Percentiles rank a stretch among this genome's conserved stretches.
phyloP scores from a whole-genome alignment of 2,329 filamentous ascomycete species.

The Phyllosticta ampelicida region DNA sequence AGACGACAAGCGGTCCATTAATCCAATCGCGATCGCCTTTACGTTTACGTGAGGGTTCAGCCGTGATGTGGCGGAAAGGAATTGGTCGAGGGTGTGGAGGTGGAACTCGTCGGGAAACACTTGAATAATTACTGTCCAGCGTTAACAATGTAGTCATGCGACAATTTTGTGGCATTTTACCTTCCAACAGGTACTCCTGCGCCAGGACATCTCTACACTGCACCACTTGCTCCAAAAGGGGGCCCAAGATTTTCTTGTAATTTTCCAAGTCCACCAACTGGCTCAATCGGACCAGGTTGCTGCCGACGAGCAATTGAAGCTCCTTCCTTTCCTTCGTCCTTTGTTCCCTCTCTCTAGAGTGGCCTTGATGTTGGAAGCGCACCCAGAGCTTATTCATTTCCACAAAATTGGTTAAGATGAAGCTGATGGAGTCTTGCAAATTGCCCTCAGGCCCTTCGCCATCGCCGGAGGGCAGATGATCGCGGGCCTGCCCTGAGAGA shows the following conservation, averaged over 20 bases:
- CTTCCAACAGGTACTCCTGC: conserved; percentile 91
- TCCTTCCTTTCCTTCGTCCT: conserved; percentile 91
- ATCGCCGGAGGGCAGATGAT: conserved; percentile 69
- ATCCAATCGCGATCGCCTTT: conserved; percentile 92
- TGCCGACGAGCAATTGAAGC: conserved; percentile 87
- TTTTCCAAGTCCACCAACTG: conserved; percentile 90
- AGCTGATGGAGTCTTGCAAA: conserved; percentile 93
- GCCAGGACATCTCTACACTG: conserved; percentile 95
- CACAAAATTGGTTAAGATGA: conserved; percentile 95
- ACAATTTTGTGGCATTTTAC: conserved; percentile 25
- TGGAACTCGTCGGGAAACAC: conserved; percentile 99
- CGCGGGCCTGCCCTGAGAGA: conserved; percentile 85
- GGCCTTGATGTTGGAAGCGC: conserved; percentile 89
- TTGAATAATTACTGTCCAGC: conserved; percentile 74
- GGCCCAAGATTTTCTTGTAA: conserved; percentile 86
- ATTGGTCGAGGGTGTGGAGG: conserved; percentile 88
- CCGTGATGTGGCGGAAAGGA: conserved; percentile 83
- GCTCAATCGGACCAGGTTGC: conserved; percentile 88
- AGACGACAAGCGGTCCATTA: conserved; percentile 92
- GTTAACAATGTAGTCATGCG: conserved; percentile 16
- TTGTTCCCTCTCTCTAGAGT: conserved; percentile 87
- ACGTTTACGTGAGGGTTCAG: conserved; percentile 95
- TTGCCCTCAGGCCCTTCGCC: conserved; percentile 92
- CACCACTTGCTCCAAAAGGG: conserved; percentile 89
- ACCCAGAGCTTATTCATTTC: conserved; percentile 99